Conservation (phyloP, 768 basidiomycete genomes). For the Serendipita sp. region DNA sequence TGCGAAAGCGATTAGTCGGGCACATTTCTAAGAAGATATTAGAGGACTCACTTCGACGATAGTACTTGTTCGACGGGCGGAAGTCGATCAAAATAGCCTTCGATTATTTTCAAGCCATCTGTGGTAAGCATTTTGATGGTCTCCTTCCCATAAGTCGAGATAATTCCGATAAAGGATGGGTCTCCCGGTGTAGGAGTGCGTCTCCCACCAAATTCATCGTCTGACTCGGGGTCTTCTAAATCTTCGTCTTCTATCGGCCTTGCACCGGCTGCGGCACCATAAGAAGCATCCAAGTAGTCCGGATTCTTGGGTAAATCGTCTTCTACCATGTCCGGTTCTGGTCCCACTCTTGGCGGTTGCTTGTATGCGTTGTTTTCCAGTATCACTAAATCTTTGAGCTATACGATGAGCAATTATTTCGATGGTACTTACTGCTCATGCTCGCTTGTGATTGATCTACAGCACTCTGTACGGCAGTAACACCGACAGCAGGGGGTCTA, state of each 20-base stretch:
- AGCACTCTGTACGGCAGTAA: neutral
- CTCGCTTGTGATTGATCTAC: neutral
- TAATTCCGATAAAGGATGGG: conserved; percentile 7
- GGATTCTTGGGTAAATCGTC: conserved; percentile 83
- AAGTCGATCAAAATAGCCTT: conserved; percentile 57
- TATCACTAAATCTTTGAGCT: conserved; percentile 14
- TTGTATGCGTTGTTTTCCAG: conserved; percentile 75
- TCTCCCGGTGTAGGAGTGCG: neutral
- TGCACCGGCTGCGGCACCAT: conserved; percentile 38
- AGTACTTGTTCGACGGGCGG: conserved; percentile 28
- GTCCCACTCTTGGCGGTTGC: conserved; percentile 54
- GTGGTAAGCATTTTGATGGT: conserved; percentile 63
- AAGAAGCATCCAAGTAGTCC: conserved; percentile 75
- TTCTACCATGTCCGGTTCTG: conserved; percentile 70
- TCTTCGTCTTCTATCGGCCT: conserved; percentile 56
- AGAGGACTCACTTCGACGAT: conserved; percentile 15
- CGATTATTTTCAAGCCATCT: conserved; percentile 46
- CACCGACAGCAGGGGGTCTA: neutral
- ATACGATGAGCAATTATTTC: neutral
- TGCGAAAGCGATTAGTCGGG: neutral
- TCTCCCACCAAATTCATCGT: neutral
- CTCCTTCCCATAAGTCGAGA: conserved; percentile 46
- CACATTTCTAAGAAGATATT: neutral
- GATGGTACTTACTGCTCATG: conserved; percentile 16
- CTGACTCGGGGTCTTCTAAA: conserved; percentile 24